Conservation (phyloP, 2,329 filamentous ascomycete species). For the Macrophomina phaseolina region DNA sequence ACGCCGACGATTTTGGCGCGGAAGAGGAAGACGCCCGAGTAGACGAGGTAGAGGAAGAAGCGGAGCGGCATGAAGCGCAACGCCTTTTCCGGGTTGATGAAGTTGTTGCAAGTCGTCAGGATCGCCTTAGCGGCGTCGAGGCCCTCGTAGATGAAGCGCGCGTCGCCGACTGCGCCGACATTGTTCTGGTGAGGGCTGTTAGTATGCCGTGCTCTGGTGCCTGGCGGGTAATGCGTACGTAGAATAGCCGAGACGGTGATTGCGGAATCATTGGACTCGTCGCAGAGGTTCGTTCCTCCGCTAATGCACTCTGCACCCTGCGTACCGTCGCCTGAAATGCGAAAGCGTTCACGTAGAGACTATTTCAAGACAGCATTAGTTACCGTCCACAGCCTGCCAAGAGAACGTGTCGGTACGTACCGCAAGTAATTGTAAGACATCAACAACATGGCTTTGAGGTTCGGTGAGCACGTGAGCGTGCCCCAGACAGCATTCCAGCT, state of each 20-base stretch:
- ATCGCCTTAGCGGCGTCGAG: conserved; percentile 57
- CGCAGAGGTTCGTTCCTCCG: conserved; percentile 19
- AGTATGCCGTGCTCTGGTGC: background rate
- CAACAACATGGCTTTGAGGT: conserved; percentile 70
- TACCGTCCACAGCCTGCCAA: background rate
- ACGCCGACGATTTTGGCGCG: conserved; percentile 55
- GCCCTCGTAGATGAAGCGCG: conserved; percentile 57
- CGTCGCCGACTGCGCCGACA: conserved; percentile 55
- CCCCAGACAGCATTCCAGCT: conserved; percentile 71
- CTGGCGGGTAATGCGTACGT: background rate
- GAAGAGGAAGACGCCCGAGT: conserved; percentile 57
- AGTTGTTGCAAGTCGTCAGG: conserved; percentile 57
- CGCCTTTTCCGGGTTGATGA: conserved; percentile 54
- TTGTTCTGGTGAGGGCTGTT: conserved; percentile 48
- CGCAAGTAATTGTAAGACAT: conserved; percentile 76
- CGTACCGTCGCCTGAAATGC: conserved; percentile 73
- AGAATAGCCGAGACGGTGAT: conserved; percentile 50
- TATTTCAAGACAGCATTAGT: background rate
- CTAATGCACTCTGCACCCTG: conserved; percentile 32
- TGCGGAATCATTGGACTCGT: conserved; percentile 39
- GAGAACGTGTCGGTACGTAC: background rate
- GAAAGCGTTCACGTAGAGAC: conserved; percentile 75
- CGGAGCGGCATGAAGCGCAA: conserved; percentile 56
- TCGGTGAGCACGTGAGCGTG: conserved; percentile 58
- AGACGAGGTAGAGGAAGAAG: conserved; percentile 57